Percentiles rank a stretch among this genome's conserved stretches.
Evolutionary conservation across 73 alveolate species (phyloP).

Genomic region (Blepharisma japonicum): DNA sequence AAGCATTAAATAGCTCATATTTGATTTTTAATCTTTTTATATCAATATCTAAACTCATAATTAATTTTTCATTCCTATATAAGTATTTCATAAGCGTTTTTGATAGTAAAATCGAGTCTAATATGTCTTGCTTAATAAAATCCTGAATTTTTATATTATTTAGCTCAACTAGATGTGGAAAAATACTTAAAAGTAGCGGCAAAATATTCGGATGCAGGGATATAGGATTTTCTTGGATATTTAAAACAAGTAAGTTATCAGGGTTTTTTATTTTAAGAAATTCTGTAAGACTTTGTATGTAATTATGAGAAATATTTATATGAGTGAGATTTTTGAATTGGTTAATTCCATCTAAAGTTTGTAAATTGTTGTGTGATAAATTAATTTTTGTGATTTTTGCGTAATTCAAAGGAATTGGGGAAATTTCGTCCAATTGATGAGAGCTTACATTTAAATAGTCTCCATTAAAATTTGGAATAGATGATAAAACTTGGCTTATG

Average conservation of each 20-base stretch:
- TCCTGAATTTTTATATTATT: background rate
- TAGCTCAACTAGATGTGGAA: conserved; percentile 5
- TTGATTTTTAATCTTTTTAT: background rate
- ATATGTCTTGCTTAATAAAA: background rate
- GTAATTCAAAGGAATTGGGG: background rate
- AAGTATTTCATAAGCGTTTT: background rate
- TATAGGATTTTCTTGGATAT: background rate
- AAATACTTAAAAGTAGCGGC: background rate
- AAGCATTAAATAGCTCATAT: background rate
- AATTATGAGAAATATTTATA: background rate
- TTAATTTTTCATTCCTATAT: background rate
- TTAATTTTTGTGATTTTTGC: background rate
- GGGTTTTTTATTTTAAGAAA: background rate
- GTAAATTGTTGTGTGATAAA: conserved; percentile 1
- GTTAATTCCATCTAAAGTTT: background rate
- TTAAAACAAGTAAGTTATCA: background rate
- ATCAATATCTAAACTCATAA: background rate
- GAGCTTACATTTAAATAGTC: background rate
- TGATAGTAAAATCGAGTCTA: background rate
- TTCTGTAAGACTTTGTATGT: background rate
- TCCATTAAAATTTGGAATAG: background rate
- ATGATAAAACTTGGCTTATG: too few species aligned
- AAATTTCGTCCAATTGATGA: background rate
- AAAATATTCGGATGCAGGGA: background rate
- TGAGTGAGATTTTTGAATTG: conserved; percentile 12